Base-by-base conservation (phyloP, 441 rosid species). In the Euphorbia schlechtendalii region DNA sequence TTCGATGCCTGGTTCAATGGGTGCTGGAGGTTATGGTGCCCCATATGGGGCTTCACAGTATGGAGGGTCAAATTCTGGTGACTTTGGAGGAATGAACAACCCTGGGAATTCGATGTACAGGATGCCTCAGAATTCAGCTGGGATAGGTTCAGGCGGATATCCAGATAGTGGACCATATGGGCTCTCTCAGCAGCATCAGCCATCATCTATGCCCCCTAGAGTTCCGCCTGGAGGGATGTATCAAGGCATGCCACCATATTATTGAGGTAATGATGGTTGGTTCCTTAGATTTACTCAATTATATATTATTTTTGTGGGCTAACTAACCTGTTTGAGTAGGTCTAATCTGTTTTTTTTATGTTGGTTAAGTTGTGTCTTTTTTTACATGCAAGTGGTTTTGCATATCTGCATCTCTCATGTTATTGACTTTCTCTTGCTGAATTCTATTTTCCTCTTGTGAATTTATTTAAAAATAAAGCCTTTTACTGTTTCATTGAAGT, bases 201-300 rank as follows among this genome's bases (percentile, higher is more conserved):
- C 89, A 61, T 70, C 81, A 5, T 70, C 90, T 25, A 74, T 90
- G 1, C 80, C 80, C 41, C 94, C 96, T 12, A 83, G 96, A 70
- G 85, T 81, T 79, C 90, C 89, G 34, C 89, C 84, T 24, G 90
- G 96, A 25, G 98, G 88, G 72, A 86, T 88, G 87, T 90, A 87
- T 68, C 94, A 85, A 7, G 84, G 81, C 64, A 77, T 70, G 66
- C 96, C 97, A 14, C 89, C 92, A 64, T 90, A 85, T 74, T 82
- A 74, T 70, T 88, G 83, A 90, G 97, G 90, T 78, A 70, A 73
- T 69, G 15, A 10, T 73, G 68, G 41, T 36, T 45, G 28, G 51
- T 32, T 20, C 8, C 34, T 22, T 21, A 5, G 2, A 12, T 40
- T 40, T 9, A 8, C 9, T 40, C 54, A 0, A 1, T 25, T 61